Base-by-base conservation (phyloP, 345 rosid species). In the Stellera chamaejasme region DNA sequence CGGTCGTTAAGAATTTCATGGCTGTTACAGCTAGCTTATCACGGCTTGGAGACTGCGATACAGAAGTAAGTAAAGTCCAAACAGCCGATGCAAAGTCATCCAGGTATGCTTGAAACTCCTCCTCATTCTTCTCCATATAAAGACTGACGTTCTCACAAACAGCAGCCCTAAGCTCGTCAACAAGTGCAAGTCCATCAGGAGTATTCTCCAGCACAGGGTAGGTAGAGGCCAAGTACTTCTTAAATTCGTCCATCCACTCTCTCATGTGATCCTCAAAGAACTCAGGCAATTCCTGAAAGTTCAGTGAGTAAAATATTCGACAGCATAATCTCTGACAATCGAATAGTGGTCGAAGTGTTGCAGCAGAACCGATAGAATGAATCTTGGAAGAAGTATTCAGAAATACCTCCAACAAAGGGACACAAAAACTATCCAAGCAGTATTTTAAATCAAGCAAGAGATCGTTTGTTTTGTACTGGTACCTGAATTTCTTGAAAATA, bases 41-140 rank as follows among this genome's bases (percentile, higher is more conserved):
- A 39, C 95, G 87, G 43, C 83, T 74, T 0, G 95, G 73, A 47
- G 80, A 72, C 66, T 71, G 81, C 2, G 99, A 79, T 39, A 89
- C 97, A 52, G 75, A 84, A 9, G 80, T 75, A 26, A 93, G 90
- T 67, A 93, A 79, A 47, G 85, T 82, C 99, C 99, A 93, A 12
- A 84, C 85, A 10, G 96, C 97, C 15, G 73, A 74, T 0, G 89
- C 96, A 64, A 93, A 93, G 27, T 75, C 90, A 63, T 73, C 72
- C 71, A 89, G 67, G 63, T 75, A 87, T 4, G 69, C 78, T 67
- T 80, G 71, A 63, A 93, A 93, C 63, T 93, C 99, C 62, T 93
- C 97, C 72, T 89, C 99, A 50, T 87, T 79, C 70, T 89, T 89
- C 88, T 89, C 95, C 90, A 89, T 89, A 45, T 93, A 93, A 25